Base-by-base conservation (phyloP, 352 stramenopile genomes). In the Thraustotheca clavata region DNA sequence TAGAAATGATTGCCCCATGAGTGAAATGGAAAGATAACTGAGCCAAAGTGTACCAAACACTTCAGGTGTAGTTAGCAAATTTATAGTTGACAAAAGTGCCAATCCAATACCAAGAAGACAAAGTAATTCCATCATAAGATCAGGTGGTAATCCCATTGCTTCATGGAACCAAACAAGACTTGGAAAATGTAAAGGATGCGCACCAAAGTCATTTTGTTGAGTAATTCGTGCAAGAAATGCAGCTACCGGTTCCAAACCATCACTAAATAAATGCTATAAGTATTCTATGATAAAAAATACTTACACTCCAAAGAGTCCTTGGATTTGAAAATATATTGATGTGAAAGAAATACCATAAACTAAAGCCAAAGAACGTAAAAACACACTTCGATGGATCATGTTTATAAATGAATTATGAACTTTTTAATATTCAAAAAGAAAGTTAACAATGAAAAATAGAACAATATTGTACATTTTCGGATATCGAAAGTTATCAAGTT, bases 1-100 rank as follows among this genome's bases (percentile, higher is more conserved):
- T 65, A 96, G 88, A 69, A 97, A 97, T 20, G 79, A 85, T 29
- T 87, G 77, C n/a, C 88, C 89, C 20, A 80, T 77, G 35, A 80
- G 72, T n/a, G 76, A 71, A 35, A 93, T 76, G 38, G 89, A 83
- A 12, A 97, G 72, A 48, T 90, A 90, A 68, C 76, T 81, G 39
- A 91, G 59, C 71, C 76, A 87, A 29, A 82, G 68, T 0, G 73
- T 31, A 2, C 57, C 47, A 40, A 80, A 60, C 29, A 77, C 65
- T 8, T 77, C 26, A 3, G 81, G 20, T 11, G 59, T 49, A 9
- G 87, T 39, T 6, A 71, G 66, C 20, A 75, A 32, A 2, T 74
- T 67, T 11, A 68, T 73, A 9, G 76, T 49, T 7, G 68, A 72
- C 2, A 88, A 43, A 1, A 78, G 8, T 0, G 77, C 65, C 1